Evolutionary conservation across 352 stramenopile genomes (phyloP), one percentile per base, ranked within the genome.

Genomic region (Globisporangium apiculatum): DNA sequence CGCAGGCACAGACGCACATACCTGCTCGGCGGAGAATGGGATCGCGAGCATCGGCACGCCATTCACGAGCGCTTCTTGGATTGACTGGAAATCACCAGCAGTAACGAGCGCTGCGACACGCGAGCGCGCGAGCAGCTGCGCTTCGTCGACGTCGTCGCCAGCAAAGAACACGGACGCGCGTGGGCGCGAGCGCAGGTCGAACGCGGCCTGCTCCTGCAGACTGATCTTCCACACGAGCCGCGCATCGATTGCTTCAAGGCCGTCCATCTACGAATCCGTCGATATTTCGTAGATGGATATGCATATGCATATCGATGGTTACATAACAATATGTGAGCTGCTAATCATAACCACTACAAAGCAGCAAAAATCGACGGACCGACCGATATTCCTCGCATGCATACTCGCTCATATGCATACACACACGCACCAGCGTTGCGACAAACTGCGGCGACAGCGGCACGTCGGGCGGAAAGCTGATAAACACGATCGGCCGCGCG

Each of bases 21-120:
- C 75, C 67, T 87, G 82, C 55, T 94, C 84, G 1, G 85, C 83
- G 0, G 81, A 84, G 55, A 87, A 76, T 4, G 83, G 83, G n/a
- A 93, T 58, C 12, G 72, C 79, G 15, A 93, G 67, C 36, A 94
- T 69, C 14, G 85, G 83, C 4, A 84, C 66, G 5, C 83, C 80
- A 6, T 66, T 64, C 6, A 75, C 59, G 7, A 94, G 73, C 41
- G 85, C 80, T 46, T 88, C 71, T 40, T 87, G 79, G 36, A 91
- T 67, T 1, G 58, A 74, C 53, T 75, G 69, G 53, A 83, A 76
- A 42, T 83, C 72, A 6, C 85, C 83, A 15, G 75, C 57, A 1
- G 76, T 88, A 54, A 92, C 66, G n/a, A 93, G 55, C 55, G 66
- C 67, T 14, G 83, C 75, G 37, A 77, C 62, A 0, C 64, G 69